Evolutionary conservation across 1,284 basidiomycete species (phyloP).

Genomic region (Leccinum griseonigrum): DNA sequence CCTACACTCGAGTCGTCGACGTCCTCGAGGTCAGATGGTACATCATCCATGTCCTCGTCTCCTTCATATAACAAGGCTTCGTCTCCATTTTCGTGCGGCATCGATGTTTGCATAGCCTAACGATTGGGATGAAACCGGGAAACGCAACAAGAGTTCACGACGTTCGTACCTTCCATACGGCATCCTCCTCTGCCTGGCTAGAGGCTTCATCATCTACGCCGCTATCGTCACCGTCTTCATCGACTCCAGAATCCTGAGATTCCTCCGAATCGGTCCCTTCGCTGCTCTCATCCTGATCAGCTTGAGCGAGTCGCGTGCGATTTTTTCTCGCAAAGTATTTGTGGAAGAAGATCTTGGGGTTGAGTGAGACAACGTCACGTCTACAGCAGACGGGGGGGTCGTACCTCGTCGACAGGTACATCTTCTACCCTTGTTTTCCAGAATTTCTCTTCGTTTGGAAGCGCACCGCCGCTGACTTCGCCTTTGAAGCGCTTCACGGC

Average conservation of each 20-base stretch:
- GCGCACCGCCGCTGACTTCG: slow-evolving; percentile 45
- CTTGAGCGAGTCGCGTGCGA: slow-evolving; percentile 40
- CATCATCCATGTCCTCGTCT: slow-evolving; percentile 31
- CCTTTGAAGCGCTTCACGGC: slow-evolving; percentile 76
- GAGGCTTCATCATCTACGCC: slow-evolving; percentile 39
- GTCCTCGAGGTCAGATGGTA: slow-evolving; percentile 39
- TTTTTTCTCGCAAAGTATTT: slow-evolving; percentile 65
- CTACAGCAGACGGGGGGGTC: slow-evolving; percentile 18
- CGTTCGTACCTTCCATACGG: slow-evolving; percentile 77
- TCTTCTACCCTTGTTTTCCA: slow-evolving; percentile 72
- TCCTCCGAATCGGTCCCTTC: slow-evolving; percentile 36
- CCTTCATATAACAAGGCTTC: slow-evolving; percentile 39
- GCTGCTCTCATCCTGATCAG: slow-evolving; percentile 32
- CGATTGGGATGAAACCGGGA: background rate
- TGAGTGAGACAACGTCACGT: slow-evolving; percentile 2
- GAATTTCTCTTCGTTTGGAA: slow-evolving; percentile 81
- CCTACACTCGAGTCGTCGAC: slow-evolving; percentile 31
- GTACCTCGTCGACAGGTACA: slow-evolving; percentile 85
- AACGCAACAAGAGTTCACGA: background rate
- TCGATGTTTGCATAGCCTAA: slow-evolving; percentile 81
- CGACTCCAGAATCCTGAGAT: slow-evolving; percentile 23
- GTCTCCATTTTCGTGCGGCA: slow-evolving; percentile 58
- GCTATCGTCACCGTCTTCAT: slow-evolving; percentile 35
- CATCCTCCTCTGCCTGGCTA: slow-evolving; percentile 58
- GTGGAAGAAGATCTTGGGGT: slow-evolving; percentile 61